Base-by-base conservation (phyloP, 208 protist species). In the Balamuthia mandrillaris region DNA sequence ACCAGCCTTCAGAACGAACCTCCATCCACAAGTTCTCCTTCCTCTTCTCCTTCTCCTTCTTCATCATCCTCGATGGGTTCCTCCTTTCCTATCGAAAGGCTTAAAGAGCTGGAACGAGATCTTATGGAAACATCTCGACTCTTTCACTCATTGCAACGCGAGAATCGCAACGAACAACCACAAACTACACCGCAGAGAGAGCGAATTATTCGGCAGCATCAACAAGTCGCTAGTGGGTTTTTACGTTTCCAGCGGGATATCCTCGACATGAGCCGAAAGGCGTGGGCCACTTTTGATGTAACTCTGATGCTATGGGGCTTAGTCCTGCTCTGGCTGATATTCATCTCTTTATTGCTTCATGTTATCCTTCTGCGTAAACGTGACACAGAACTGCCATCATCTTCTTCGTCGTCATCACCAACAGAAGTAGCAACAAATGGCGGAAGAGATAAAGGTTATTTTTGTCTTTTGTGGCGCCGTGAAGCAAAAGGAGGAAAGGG, bases 251-350 rank as follows among this genome's bases (percentile, higher is more conserved):
- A 52, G 29, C 52, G 63, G 51, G 27, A 90, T 41, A 33, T 89
- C 4, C 33, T 83, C n/a, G 86, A 85, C 41, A 16, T 87, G 9
- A 89, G 88, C 72, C 39, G 79, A 39, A 18, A 81, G 24, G 58
- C 87, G 41, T 91, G 88, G 88, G 79, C 86, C 21, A 87, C 81
- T 14, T 91, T 91, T 33, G 82, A 91, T 51, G 66, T 54, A 16
- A 27, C 37, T 1, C 44, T 60, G 31, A 89, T 91, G 85, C 29
- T 45, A 18, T 74, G 37, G 33, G 87, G 85, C 51, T 35, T 66
- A 1, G 7, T n/a, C 47, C 41, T 79, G 39, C 70, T 79, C 47
- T 58, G 33, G 70, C 70, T 29, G 52, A 42, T 35, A 58, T 79
- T 33, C 4, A 2, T 37, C 47, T 14, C 47, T 49, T n/a, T n/a